These are phyloP conservation scores for Beauveria australis DNA, from an alignment of 2,329 filamentous ascomycete genomes.

Conservation along the genomic window DNA sequence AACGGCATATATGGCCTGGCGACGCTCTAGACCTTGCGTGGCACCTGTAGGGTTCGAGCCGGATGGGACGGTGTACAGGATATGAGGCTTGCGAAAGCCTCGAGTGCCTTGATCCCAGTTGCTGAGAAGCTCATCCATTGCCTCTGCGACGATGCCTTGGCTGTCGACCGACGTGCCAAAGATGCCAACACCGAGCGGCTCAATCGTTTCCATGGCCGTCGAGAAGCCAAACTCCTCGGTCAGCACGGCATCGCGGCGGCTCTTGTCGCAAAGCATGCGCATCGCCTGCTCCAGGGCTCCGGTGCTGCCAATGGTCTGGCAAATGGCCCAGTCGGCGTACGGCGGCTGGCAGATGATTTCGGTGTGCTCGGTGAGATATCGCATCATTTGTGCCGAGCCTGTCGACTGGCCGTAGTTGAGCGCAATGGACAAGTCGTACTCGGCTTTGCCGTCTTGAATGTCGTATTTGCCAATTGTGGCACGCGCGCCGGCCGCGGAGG, in stretches of 20 bases:
- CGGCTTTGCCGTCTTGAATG: slow-evolving; percentile 46
- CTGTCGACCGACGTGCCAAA: slow-evolving; percentile 45
- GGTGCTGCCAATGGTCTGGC: slow-evolving; percentile 78
- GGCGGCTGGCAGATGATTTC: slow-evolving; percentile 82
- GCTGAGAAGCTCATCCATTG: slow-evolving; percentile 42
- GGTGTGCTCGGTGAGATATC: slow-evolving; percentile 90
- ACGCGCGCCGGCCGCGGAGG: slow-evolving; percentile 48
- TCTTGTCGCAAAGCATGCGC: slow-evolving; percentile 66
- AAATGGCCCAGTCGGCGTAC: slow-evolving; percentile 84
- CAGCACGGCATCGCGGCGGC: slow-evolving; percentile 67
- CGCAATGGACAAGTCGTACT: slow-evolving; percentile 71
- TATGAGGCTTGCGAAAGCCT: slow-evolving; percentile 41
- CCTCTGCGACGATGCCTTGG: slow-evolving; percentile 43
- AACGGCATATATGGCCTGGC: slow-evolving; percentile 66
- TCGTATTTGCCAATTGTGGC: slow-evolving; percentile 78
- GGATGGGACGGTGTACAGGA: slow-evolving; percentile 57
- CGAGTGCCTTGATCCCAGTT: slow-evolving; percentile 39
- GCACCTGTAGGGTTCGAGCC: slow-evolving; percentile 90
- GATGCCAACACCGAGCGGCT: slow-evolving; percentile 43
- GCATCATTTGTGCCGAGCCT: slow-evolving; percentile 77
- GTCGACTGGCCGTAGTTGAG: slow-evolving; percentile 90
- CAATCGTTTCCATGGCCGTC: slow-evolving; percentile 53
- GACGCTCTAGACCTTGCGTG: slow-evolving; percentile 61
- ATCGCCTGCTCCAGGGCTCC: slow-evolving; percentile 76
- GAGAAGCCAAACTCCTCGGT: slow-evolving; percentile 91